Percentiles rank a stretch among this genome's conserved stretches.
Evolutionary conservation across 177 flowering plant genomes (phyloP).

Genomic region (Vitis hybrid): DNA sequence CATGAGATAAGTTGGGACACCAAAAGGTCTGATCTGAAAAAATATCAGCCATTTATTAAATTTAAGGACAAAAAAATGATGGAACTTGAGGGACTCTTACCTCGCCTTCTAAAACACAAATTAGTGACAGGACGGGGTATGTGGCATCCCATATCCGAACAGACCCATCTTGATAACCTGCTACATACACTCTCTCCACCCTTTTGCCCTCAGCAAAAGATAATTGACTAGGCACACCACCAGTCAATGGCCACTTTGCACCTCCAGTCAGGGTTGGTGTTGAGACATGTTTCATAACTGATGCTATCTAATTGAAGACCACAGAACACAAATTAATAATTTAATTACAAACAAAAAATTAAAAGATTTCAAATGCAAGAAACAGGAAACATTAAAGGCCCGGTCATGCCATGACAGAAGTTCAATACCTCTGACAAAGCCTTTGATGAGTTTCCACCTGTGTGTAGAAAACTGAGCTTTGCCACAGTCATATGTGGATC

Average conservation of each 20-base stretch:
- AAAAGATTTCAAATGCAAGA: not conserved
- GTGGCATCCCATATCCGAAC: slow-evolving; percentile 85
- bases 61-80: not conserved
- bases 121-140: slow-evolving; percentile 52
- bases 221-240: slow-evolving; percentile 62
- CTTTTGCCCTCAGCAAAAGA: slow-evolving; percentile 31
- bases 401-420: slow-evolving; percentile 4
- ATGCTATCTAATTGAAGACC: slow-evolving; percentile 34
- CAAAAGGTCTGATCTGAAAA: not conserved
- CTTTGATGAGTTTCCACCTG: slow-evolving; percentile 35
- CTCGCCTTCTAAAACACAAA: slow-evolving; percentile 52
- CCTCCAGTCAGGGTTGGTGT: slow-evolving; percentile 19
- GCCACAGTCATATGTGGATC: slow-evolving; percentile 70
- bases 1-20: slow-evolving; percentile 5
- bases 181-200: slow-evolving; percentile 53
- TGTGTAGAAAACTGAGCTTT: slow-evolving; percentile 38
- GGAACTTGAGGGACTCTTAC: slow-evolving; percentile 30
- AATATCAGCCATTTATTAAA: not conserved
- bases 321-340: not conserved
- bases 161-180: slow-evolving; percentile 85
- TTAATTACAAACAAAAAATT: slow-evolving; percentile 7
- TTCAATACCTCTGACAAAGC: slow-evolving; percentile 51
- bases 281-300: slow-evolving; percentile 30
- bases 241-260: slow-evolving; percentile 74
- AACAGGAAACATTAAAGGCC: not conserved